Base-by-base conservation (phyloP, 202 grass and related monocot species). In the Hordeum pubiflorum region DNA sequence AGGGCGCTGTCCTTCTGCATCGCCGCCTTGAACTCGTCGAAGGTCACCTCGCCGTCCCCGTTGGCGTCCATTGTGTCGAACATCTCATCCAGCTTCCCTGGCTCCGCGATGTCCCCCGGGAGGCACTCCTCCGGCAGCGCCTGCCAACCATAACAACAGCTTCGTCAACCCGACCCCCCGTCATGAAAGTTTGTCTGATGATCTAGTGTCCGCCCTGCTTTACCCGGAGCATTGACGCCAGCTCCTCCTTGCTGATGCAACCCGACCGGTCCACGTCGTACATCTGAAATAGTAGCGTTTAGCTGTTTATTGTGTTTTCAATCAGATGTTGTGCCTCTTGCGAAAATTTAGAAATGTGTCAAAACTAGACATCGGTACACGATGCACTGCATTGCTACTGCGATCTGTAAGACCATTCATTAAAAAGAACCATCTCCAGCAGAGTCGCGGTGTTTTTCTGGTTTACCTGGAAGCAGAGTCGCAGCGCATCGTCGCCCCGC, bases 211-310 rank as follows among this genome's bases (percentile, higher is more conserved):
- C 22, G 9, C 29, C 4, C 40, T 79, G 7, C 81, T 88, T 88
- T 88, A 93, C 91, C 82, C 91, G 83, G 56, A 93, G 83, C 86
- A 93, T 93, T 7, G 91, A 90, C 11, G 91, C 86, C 80, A 93
- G 77, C 58, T 93, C 91, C 23, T 93, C 91, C 72, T 91, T 90
- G 81, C 91, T 93, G 80, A 93, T 93, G 77, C 80, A 91, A 4
- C 91, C 91, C 0, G 91, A 93, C 55, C 91, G 81, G 20, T 93
- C 91, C 0, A 80, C 21, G 3, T 91, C 91, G 2, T 90, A 93
- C 91, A 93, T 93, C 91, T 93, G 91, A 76, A 83, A 10, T 0
- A 4, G 3, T 6, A 6, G 9, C 26, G 24, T 46, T 55, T 32
- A 4, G 31, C 31, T 32, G 3, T 32, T 32, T 32, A 2, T 11